These are phyloP conservation scores for Neoascochyta sp. DNA, from an alignment of 2,329 filamentous ascomycete genomes.

Conservation along the genomic window DNA sequence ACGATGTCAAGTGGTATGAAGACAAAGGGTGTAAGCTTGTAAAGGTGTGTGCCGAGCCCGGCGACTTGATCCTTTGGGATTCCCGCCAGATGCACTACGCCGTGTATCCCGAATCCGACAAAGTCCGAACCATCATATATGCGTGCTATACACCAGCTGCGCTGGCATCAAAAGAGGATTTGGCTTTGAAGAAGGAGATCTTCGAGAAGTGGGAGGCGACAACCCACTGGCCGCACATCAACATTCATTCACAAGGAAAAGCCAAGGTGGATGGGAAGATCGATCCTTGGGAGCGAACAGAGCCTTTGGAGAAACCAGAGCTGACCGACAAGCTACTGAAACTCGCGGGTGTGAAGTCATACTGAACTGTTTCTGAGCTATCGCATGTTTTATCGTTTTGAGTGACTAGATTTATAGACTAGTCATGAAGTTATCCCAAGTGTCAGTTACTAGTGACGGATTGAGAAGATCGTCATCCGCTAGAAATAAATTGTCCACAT, in stretches of 20 bases:
- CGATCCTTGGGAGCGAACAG: slow-evolving; percentile 11
- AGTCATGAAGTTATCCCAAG: slow-evolving; percentile 3
- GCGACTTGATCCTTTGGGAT: slow-evolving; percentile 40
- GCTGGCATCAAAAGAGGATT: slow-evolving; percentile 16
- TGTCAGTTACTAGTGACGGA: not conserved
- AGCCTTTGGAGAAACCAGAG: slow-evolving; percentile 17
- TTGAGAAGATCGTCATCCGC: slow-evolving; percentile 2
- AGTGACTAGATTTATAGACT: slow-evolving; percentile 3
- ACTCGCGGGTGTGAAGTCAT: slow-evolving; percentile 14
- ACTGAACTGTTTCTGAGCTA: slow-evolving; percentile 5
- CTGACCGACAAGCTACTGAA: slow-evolving; percentile 14
- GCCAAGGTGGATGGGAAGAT: slow-evolving; percentile 9
- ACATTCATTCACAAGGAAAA: slow-evolving; percentile 13
- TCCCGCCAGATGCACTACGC: slow-evolving; percentile 47
- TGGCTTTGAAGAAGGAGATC: slow-evolving; percentile 13
- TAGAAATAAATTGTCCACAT: slow-evolving; percentile 2
- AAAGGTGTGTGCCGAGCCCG: slow-evolving; percentile 43
- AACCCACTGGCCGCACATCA: slow-evolving; percentile 23
- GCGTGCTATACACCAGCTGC: slow-evolving; percentile 20
- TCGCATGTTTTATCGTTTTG: too few relatives aligned
- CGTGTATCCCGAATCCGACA: slow-evolving; percentile 10
- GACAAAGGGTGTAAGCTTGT: slow-evolving; percentile 38
- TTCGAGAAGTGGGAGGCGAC: slow-evolving; percentile 18
- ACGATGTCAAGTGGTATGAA: slow-evolving; percentile 46
- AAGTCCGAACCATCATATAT: slow-evolving; percentile 18